Conservation (phyloP, 1,139 yeast genomes). For the Scheffersomyces stambukii region DNA sequence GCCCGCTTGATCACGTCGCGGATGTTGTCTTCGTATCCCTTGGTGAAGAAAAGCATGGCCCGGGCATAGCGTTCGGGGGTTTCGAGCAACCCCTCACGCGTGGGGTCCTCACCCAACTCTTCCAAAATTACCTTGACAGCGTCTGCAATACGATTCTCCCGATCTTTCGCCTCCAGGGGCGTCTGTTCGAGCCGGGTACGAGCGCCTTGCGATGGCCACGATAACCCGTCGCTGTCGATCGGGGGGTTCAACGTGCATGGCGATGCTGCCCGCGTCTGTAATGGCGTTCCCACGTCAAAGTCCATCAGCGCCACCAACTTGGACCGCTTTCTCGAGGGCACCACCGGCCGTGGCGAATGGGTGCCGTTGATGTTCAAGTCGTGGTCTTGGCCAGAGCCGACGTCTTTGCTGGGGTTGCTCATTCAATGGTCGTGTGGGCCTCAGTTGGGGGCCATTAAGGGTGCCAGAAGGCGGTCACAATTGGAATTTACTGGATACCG, state of each 20-base stretch:
- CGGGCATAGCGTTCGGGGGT: constrained; percentile 96
- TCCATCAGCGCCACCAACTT: constrained; percentile 15
- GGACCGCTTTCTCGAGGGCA: constrained; percentile 21
- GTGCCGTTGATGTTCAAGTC: too few relatives aligned
- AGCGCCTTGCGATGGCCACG: constrained; percentile 95
- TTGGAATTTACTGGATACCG: too few relatives aligned
- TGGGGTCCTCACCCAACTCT: constrained; percentile 89
- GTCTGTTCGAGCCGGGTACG: constrained; percentile 66
- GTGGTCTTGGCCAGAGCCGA: too few relatives aligned
- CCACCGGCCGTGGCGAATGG: constrained; percentile 18
- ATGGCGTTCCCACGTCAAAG: constrained; percentile 37
- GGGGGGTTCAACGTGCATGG: constrained; percentile 84
- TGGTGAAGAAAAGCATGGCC: constrained; percentile 92
- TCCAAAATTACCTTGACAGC: constrained; percentile 79
- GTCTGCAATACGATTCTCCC: constrained; percentile 73
- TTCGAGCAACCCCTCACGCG: constrained; percentile 84
- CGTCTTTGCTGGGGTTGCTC: too few relatives aligned
- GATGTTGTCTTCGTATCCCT: constrained; percentile 92
- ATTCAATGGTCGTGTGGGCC: too few relatives aligned
- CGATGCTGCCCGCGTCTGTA: constrained; percentile 74
- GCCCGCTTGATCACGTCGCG: constrained; percentile 91
- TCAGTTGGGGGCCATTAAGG: too few relatives aligned
- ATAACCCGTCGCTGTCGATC: constrained; percentile 82
- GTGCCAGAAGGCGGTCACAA: too few relatives aligned
- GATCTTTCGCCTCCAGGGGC: constrained; percentile 51